A percentile compares a stretch with the other conserved stretches of the same genome.
Evolutionary conservation across 192 early-diverging fungal genomes (phyloP).

Genomic region (Dissophora ornata): DNA sequence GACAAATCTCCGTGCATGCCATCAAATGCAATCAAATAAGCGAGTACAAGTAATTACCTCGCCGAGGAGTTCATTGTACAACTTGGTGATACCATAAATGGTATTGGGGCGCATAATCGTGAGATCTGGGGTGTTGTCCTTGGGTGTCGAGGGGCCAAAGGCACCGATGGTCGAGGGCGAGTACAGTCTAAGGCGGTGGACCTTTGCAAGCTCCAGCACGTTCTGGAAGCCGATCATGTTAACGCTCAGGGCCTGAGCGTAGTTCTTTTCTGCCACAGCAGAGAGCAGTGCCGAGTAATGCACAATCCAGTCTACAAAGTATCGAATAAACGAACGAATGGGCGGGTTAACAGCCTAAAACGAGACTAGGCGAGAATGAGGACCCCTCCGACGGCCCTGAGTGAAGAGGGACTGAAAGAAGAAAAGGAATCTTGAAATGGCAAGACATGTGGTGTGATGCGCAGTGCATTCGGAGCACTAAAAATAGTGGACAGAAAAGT

Average conservation of each 20-base stretch:
- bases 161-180: conserved; percentile 77
- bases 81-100: conserved; percentile 76
- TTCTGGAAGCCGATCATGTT: conserved; percentile 78
- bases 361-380: not conserved
- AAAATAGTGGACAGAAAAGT: conserved; percentile 13
- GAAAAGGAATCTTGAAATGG: too few species aligned
- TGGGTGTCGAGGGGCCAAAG: conserved; percentile 74
- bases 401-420: too few species aligned
- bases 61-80: conserved; percentile 74
- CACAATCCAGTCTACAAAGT: conserved; percentile 66
- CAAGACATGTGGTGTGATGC: too few species aligned
- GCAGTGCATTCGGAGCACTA: too few species aligned
- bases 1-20: not conserved
- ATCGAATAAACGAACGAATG: not conserved
- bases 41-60: conserved; percentile 42
- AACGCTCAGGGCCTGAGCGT: conserved; percentile 65
- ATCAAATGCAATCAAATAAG: not conserved
- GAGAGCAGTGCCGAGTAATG: conserved; percentile 74
- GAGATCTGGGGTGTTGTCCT: conserved; percentile 68
- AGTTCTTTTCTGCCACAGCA: conserved; percentile 75
- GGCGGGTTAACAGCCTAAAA: not conserved
- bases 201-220: conserved; percentile 68
- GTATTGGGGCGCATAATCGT: conserved; percentile 78
- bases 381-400: too few species aligned
- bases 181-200: conserved; percentile 67